A percentile compares a stretch with the other conserved stretches of the same genome.
Conservation (phyloP, 805 yeast genomes). For the Danielozyma ontarioensis region DNA sequence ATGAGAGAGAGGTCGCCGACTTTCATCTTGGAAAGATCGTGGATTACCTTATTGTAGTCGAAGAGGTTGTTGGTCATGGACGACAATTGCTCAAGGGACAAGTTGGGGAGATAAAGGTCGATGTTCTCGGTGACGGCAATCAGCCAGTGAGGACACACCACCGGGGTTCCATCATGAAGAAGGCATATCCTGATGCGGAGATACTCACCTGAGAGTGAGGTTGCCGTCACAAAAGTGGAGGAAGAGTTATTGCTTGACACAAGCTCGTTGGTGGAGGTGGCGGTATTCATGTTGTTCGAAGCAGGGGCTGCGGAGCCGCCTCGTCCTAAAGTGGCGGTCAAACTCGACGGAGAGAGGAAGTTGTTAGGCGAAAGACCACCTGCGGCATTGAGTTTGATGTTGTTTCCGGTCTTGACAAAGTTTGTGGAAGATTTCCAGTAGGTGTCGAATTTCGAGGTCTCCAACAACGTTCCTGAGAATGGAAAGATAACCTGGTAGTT, state of each 20-base stretch:
- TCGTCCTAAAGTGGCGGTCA: conserved; percentile 10
- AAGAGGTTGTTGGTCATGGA: conserved; percentile 35
- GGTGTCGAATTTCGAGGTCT: conserved; percentile 88
- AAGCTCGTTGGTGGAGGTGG: conserved; percentile 13
- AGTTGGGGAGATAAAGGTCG: conserved; percentile 54
- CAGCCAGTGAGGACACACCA: conserved; percentile 68
- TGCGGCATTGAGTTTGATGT: conserved; percentile 27
- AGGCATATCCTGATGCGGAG: conserved; percentile 63
- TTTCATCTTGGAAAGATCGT: conserved; percentile 34
- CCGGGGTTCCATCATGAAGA: conserved; percentile 79
- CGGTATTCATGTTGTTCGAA: conserved; percentile 4
- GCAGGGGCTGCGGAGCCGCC: neutral
- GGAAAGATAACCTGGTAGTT: conserved; percentile 83
- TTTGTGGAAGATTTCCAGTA: conserved; percentile 90
- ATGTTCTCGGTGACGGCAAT: conserved; percentile 48
- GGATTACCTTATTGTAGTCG: conserved; percentile 35
- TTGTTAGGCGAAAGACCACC: conserved; percentile 39
- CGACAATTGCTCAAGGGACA: conserved; percentile 44
- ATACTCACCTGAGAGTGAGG: conserved; percentile 82
- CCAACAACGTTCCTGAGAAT: conserved; percentile 77
- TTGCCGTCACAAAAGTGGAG: conserved; percentile 81
- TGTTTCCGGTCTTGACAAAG: conserved; percentile 31
- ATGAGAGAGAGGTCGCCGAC: conserved; percentile 33
- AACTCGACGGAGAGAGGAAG: conserved; percentile 31
- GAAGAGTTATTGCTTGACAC: conserved; percentile 14